These are phyloP conservation scores for Monosporascus cannonballus DNA, from an alignment of 2,329 filamentous ascomycete species.

Conservation along the genomic window DNA sequence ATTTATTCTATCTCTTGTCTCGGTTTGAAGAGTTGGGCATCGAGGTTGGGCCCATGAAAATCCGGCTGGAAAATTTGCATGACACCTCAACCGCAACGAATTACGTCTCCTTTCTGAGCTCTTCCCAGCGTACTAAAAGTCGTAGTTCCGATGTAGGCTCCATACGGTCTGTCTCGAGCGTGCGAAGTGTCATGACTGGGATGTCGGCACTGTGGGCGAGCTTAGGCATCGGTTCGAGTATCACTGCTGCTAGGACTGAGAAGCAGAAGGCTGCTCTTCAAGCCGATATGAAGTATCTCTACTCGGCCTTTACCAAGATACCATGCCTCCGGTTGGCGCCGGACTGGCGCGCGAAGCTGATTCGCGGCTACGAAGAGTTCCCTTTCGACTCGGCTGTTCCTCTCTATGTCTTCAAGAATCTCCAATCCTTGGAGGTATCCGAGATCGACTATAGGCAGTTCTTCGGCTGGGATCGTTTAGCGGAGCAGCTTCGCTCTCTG, in stretches of 20 bases:
- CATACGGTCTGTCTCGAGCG: slow-evolving; percentile 91
- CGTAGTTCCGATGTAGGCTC: slow-evolving; percentile 80
- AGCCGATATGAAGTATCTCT: slow-evolving; percentile 89
- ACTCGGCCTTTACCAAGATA: slow-evolving; percentile 97
- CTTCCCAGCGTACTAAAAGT: slow-evolving; percentile 73
- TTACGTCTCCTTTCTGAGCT: slow-evolving; percentile 92
- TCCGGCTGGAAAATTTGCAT: slow-evolving; percentile 90
- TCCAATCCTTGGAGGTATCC: slow-evolving; percentile 87
- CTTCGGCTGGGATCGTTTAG: slow-evolving; percentile 91
- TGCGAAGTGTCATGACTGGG: slow-evolving; percentile 93
- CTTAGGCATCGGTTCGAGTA: slow-evolving; percentile 74
- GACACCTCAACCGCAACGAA: slow-evolving; percentile 79
- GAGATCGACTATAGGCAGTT: slow-evolving; percentile 96
- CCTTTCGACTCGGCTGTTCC: slow-evolving; percentile 97
- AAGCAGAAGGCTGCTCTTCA: slow-evolving; percentile 82
- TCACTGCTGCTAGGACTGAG: slow-evolving; percentile 75
- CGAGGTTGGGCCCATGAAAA: slow-evolving; percentile 89
- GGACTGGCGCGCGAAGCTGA: slow-evolving; percentile 87
- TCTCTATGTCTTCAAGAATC: slow-evolving; percentile 94
- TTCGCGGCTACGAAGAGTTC: slow-evolving; percentile 93
- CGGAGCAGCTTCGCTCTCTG: slow-evolving; percentile 85
- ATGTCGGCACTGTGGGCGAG: slow-evolving; percentile 92
- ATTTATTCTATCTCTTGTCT: slow-evolving; percentile 92
- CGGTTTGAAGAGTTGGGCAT: slow-evolving; percentile 92
- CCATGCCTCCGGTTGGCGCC: slow-evolving; percentile 83